phyloP scores from a whole-genome alignment of 345 rosid genomes.

The Ailanthus altissimus region DNA sequence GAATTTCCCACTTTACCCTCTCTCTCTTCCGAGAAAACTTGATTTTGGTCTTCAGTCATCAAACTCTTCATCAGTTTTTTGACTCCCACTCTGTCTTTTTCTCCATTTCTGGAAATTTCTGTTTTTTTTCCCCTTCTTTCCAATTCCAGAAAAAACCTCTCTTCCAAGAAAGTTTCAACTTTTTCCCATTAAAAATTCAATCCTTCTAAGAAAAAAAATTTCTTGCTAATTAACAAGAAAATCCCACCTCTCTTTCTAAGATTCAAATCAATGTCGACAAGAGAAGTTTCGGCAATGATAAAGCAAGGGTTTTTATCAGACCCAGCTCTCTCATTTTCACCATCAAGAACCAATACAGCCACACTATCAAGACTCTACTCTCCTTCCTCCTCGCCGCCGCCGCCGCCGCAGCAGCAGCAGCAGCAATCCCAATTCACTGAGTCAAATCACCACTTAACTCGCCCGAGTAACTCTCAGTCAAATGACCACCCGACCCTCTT shows the following conservation, averaged over 20 bases:
- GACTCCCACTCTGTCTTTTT: too few species aligned
- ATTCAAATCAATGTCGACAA: constrained; percentile 55
- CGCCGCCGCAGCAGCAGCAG: constrained; percentile 18
- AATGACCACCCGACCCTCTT: constrained; percentile 46
- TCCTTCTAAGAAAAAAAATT: not conserved
- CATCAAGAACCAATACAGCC: constrained; percentile 45
- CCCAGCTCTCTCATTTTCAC: constrained; percentile 63
- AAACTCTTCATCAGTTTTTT: too few species aligned
- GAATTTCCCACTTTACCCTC: not conserved
- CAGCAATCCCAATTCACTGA: constrained; percentile 22
- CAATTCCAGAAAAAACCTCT: not conserved
- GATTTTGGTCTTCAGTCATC: too few species aligned
- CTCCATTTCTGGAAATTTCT: too few species aligned
- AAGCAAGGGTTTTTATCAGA: constrained; percentile 80
- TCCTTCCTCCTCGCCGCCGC: constrained; percentile 49
- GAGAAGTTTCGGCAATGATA: constrained; percentile 78
- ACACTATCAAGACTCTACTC: constrained; percentile 32
- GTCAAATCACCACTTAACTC: not conserved
- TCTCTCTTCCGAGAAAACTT: not conserved
- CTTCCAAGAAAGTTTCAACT: not conserved
- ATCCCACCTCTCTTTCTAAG: not conserved
- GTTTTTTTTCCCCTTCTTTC: too few species aligned
- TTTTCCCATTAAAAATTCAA: not conserved
- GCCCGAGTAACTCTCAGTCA: constrained; percentile 6
- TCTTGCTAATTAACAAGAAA: constrained; percentile 9